phyloP scores from a whole-genome alignment of 75 land plant genomes.

The Larix kaempferi region DNA sequence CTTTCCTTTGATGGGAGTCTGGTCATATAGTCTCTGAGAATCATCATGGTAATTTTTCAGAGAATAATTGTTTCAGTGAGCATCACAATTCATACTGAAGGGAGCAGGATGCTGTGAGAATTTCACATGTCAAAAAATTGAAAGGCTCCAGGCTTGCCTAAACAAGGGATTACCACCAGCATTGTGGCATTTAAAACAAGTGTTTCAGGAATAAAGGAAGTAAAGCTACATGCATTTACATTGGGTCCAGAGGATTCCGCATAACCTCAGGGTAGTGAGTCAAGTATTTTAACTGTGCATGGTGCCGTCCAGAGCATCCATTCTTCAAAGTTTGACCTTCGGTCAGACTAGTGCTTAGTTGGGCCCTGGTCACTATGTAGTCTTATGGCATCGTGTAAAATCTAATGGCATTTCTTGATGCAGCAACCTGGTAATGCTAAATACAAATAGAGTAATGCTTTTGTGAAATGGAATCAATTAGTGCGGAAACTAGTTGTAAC shows the following conservation, averaged over 20 bases:
- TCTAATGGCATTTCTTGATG: background rate
- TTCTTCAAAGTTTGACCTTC: constrained; percentile 2
- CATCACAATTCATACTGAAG: background rate
- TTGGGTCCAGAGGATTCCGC: too few species aligned
- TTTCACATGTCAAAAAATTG: background rate
- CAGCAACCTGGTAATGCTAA: background rate
- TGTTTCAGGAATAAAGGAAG: background rate
- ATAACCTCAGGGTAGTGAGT: too few species aligned
- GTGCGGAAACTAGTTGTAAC: background rate
- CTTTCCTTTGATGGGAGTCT: background rate
- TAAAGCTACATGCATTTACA: background rate
- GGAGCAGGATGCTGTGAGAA: background rate
- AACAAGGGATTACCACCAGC: background rate
- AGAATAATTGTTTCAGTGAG: background rate
- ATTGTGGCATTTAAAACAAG: background rate
- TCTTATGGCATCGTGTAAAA: background rate
- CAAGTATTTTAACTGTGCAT: too few species aligned
- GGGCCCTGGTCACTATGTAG: too few species aligned
- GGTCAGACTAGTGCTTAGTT: background rate
- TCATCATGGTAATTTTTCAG: background rate
- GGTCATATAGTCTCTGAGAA: background rate
- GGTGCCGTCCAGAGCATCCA: background rate
- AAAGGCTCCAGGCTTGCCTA: background rate
- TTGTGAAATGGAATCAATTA: background rate
- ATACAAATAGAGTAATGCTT: background rate